Percentiles rank a stretch among this genome's conserved stretches.
Evolutionary conservation across 2,329 filamentous ascomycete genomes (phyloP).

Genomic region (Endoconidiophora laricicola): DNA sequence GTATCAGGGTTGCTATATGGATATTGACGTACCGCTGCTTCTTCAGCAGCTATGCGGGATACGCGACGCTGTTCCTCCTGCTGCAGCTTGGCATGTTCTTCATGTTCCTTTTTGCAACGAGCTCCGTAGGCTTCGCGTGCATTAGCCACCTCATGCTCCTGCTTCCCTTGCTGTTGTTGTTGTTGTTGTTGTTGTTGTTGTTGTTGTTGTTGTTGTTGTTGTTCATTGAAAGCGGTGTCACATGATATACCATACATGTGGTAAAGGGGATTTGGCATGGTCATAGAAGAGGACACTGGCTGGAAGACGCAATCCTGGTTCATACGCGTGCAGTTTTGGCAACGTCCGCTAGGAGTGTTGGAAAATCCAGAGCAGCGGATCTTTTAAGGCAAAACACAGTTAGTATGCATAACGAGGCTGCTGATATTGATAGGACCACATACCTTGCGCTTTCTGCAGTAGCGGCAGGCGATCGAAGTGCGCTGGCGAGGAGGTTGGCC

Average conservation of each 20-base stretch:
- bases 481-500: constrained; percentile 33
- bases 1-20: too few species aligned
- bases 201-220: constrained; percentile 4
- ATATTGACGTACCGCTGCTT: too few species aligned
- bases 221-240: constrained; percentile 16
- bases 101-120: too few species aligned
- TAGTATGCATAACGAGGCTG: neutral
- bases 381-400: constrained; percentile 19
- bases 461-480: constrained; percentile 43
- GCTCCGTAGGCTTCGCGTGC: too few species aligned
- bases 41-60: neutral
- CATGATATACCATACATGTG: too few species aligned
- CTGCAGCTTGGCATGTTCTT: too few species aligned
- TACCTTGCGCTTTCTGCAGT: constrained; percentile 46
- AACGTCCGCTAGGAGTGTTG: constrained; percentile 41
- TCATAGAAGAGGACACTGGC: constrained; percentile 27
- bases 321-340: constrained; percentile 44
- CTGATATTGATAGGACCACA: constrained; percentile 2
- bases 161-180: constrained; percentile 13
- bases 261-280: too few species aligned
- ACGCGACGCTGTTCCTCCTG: neutral
- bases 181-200: constrained; percentile 7
- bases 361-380: constrained; percentile 46
- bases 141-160: too few species aligned
- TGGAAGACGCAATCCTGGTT: constrained; percentile 46